Evolutionary conservation across 2,329 filamentous ascomycete species (phyloP).

Genomic region (Alternaria dauci): DNA sequence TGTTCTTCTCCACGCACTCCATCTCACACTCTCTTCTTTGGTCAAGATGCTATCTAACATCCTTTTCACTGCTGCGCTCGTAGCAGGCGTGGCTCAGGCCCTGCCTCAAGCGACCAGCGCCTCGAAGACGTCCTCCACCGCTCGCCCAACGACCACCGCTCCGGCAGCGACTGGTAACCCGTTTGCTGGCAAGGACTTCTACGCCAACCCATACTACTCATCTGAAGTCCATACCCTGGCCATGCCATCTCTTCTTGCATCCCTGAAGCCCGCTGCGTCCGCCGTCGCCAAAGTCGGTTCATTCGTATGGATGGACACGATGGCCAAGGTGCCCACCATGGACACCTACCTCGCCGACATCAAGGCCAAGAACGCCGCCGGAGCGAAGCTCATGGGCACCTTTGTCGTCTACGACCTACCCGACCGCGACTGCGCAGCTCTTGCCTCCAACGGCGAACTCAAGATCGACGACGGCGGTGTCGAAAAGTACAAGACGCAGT

Average conservation of each 20-base stretch:
- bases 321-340: constrained; percentile 60
- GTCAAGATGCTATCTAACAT: constrained; percentile 31
- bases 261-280: constrained; percentile 60
- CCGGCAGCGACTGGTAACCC: constrained; percentile 56
- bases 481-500: constrained; percentile 59
- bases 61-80: constrained; percentile 26
- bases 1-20: constrained; percentile 10
- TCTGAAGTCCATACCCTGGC: constrained; percentile 64
- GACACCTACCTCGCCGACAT: constrained; percentile 59
- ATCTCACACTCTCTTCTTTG: constrained; percentile 4
- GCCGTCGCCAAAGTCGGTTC: constrained; percentile 61
- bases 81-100: constrained; percentile 33
- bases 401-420: constrained; percentile 72
- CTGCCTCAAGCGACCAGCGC: constrained; percentile 31
- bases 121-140: constrained; percentile 19
- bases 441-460: constrained; percentile 70
- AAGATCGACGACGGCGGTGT: constrained; percentile 62
- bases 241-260: constrained; percentile 67
- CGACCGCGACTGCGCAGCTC: constrained; percentile 69
- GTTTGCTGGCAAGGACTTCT: constrained; percentile 60
- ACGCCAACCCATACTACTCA: constrained; percentile 63
- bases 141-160: constrained; percentile 22
- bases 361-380: constrained; percentile 56
- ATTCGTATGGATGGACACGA: constrained; percentile 63
- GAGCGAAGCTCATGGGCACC: constrained; percentile 59